phyloP scores from a whole-genome alignment of 139 green algal genomes.

The Tetratostichococcus sp. region DNA sequence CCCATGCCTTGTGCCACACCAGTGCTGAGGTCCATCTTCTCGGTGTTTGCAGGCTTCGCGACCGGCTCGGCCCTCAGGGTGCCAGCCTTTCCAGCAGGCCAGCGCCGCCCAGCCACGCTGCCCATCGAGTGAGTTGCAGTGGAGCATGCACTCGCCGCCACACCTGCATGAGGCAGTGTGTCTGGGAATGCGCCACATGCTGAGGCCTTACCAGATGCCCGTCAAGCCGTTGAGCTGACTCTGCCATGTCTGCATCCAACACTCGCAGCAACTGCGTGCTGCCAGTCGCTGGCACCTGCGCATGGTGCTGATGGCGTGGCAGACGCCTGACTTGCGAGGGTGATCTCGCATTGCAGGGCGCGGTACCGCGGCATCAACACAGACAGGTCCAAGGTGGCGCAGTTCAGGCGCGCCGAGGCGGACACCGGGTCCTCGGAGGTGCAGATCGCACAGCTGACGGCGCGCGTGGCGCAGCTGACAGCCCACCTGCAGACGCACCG shows the following conservation, averaged over 20 bases:
- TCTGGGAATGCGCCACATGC: no score
- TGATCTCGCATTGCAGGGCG: slow-evolving; percentile 13
- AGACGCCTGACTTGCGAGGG: no score
- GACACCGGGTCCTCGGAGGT: slow-evolving; percentile 55
- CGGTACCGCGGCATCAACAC: slow-evolving; percentile 45
- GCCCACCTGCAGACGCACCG: slow-evolving; percentile 52
- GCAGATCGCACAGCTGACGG: slow-evolving; percentile 46
- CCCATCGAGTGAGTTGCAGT: background rate
- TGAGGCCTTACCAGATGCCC: no score
- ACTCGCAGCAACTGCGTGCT: background rate
- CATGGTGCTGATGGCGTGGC: background rate
- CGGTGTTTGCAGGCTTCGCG: background rate
- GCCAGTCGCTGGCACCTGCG: background rate
- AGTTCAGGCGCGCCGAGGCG: slow-evolving; percentile 27
- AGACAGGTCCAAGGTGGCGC: slow-evolving; percentile 37
- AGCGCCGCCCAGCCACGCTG: background rate
- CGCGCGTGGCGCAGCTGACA: slow-evolving; percentile 56
- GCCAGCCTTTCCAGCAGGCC: background rate
- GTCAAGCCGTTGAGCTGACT: no score
- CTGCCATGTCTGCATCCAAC: no score
- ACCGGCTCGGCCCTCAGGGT: background rate
- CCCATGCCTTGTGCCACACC: background rate
- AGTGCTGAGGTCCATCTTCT: background rate
- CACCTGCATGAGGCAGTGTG: background rate
- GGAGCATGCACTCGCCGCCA: no score